phyloP scores from a whole-genome alignment of 345 rosid genomes.

The Salix brachista region DNA sequence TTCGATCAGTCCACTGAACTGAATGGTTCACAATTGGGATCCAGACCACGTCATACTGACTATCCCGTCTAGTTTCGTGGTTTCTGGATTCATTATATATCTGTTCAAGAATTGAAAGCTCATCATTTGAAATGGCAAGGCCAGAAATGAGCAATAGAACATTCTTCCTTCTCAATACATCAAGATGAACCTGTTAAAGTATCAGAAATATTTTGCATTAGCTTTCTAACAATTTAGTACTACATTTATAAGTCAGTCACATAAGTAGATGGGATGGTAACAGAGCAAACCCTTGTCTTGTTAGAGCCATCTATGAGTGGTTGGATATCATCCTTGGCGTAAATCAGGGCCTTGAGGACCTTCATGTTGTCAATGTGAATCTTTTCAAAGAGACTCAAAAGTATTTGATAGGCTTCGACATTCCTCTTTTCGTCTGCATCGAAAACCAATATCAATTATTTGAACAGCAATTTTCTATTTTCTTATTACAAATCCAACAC shows the following conservation, averaged over 20 bases:
- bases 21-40: slow-evolving; percentile 62
- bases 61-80: slow-evolving; percentile 44
- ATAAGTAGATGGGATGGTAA: neutral
- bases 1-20: slow-evolving; percentile 30
- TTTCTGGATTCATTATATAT: slow-evolving; percentile 68
- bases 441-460: neutral
- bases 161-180: slow-evolving; percentile 73
- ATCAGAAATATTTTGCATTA: neutral
- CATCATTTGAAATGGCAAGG: slow-evolving; percentile 62
- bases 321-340: slow-evolving; percentile 50
- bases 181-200: slow-evolving; percentile 52
- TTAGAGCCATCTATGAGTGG: slow-evolving; percentile 70
- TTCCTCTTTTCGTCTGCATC: slow-evolving; percentile 61
- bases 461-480: neutral
- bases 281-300: slow-evolving; percentile 53
- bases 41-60: slow-evolving; percentile 84
- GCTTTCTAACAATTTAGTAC: neutral
- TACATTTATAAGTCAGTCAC: neutral
- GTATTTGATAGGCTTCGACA: slow-evolving; percentile 43
- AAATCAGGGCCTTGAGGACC: slow-evolving; percentile 72
- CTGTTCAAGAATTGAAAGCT: slow-evolving; percentile 80
- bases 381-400: slow-evolving; percentile 44
- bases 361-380: slow-evolving; percentile 85
- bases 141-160: slow-evolving; percentile 73
- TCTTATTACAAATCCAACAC: neutral